phyloP scores from a whole-genome alignment of 139 green algal species.

The Ettlia oleoabundans region DNA sequence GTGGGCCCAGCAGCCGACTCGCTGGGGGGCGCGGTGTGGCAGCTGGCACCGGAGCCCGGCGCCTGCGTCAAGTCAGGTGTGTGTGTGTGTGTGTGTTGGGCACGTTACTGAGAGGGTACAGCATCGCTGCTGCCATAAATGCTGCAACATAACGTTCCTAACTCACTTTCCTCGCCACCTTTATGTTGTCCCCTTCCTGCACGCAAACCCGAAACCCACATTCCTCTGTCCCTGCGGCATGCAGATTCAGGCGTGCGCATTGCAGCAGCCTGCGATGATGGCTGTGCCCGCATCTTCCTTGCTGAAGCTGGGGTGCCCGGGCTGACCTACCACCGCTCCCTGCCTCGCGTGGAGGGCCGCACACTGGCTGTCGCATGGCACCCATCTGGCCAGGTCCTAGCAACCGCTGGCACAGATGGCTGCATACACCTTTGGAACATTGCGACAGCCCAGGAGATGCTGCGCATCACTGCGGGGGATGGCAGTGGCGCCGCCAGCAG shows the following conservation, averaged over 20 bases:
- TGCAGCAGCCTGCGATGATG: constrained; percentile 92
- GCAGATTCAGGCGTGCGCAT: constrained; percentile 43
- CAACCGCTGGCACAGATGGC: constrained; percentile 69
- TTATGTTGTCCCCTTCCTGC: neutral
- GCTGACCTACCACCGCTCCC: constrained; percentile 41
- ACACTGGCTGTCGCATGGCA: constrained; percentile 84
- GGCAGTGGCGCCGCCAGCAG: constrained; percentile 8
- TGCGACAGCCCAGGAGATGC: constrained; percentile 58
- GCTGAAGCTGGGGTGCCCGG: constrained; percentile 65
- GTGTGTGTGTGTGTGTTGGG: neutral
- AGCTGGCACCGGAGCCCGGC: constrained; percentile 64
- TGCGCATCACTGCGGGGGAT: constrained; percentile 74
- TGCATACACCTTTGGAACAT: constrained; percentile 77
- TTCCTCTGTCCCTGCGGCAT: neutral
- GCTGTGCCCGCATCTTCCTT: constrained; percentile 80
- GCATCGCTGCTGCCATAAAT: too few species aligned
- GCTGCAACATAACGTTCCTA: too few species aligned
- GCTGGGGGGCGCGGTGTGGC: constrained; percentile 88
- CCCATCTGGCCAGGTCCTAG: constrained; percentile 61
- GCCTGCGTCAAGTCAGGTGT: constrained; percentile 16
- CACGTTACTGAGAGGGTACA: neutral
- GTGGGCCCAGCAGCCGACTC: constrained; percentile 62
- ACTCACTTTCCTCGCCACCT: neutral
- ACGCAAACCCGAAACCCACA: neutral
- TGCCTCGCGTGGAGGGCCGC: constrained; percentile 68